A percentile compares a stretch with the other conserved stretches of the same genome.
These are phyloP conservation scores for Phaeomoniella chlamydospora DNA, from an alignment of 2,329 filamentous ascomycete genomes.

Conservation along the genomic window DNA sequence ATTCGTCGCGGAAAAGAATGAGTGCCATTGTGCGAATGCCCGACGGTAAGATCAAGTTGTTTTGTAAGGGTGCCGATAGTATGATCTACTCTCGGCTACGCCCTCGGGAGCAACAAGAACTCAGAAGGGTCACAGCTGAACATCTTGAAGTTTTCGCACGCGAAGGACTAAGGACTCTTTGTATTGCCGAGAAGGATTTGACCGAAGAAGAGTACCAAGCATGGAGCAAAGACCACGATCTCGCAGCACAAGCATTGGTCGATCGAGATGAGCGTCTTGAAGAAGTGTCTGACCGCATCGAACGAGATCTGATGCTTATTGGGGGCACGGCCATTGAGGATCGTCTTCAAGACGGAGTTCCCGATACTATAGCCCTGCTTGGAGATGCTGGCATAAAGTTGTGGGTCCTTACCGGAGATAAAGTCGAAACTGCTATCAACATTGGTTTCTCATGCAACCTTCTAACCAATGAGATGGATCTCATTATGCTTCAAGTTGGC, in stretches of 20 bases:
- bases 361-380: constrained; percentile 83
- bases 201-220: constrained; percentile 66
- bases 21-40: constrained; percentile 94
- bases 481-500: constrained; percentile 76
- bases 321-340: constrained; percentile 97
- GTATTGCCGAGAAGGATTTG: constrained; percentile 73
- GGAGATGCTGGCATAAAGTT: constrained; percentile 93
- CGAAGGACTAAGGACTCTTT: constrained; percentile 87
- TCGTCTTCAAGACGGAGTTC: constrained; percentile 88
- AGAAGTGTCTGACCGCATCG: constrained; percentile 74
- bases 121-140: constrained; percentile 72
- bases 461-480: constrained; percentile 93
- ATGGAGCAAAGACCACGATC: constrained; percentile 79
- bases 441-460: constrained; percentile 98
- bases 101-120: constrained; percentile 69
- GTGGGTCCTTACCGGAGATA: constrained; percentile 96
- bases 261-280: constrained; percentile 90
- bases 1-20: constrained; percentile 93
- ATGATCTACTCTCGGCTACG: constrained; percentile 89
- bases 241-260: constrained; percentile 68
- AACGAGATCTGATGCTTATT: constrained; percentile 73
- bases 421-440: constrained; percentile 98
- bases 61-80: constrained; percentile 95
- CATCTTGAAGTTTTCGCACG: constrained; percentile 95
- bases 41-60: constrained; percentile 72